Evolutionary conservation across 495 filamentous ascomycete species (phyloP), one percentile per base, ranked within the genome.

Genomic region (Collariella sp.): DNA sequence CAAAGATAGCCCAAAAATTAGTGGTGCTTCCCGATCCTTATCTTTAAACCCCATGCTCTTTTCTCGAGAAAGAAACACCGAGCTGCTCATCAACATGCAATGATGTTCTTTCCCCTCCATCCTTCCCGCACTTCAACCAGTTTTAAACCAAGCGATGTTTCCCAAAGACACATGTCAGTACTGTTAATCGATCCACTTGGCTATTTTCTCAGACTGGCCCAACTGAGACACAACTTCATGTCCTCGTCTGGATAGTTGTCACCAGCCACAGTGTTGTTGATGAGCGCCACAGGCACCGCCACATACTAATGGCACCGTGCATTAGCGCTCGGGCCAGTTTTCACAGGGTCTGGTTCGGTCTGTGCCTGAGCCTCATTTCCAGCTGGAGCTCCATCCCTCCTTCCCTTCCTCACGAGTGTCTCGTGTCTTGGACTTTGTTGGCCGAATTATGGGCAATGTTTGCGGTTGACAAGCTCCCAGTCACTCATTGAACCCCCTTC

Each of bases 401-500:
- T 23, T 47, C 50, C n/a, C 53, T 51, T 42, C 54, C 38, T 33
- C 42, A 24, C 49, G 31, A 56, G 56, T 53, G 50, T 23, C 47
- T 56, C 57, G 36, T 46, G 46, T 40, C 58, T 59, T 55, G 47
- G 44, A 34, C 38, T 53, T 56, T n/a, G n/a, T 29, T 50, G 60
- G 60, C 52, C 58, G 20, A 58, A 65, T 63, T 58, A 62, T 67
- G 65, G 65, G 58, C 60, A 49, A 55, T 58, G 60, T 57, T 61
- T 65, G 60, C 43, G 58, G 62, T 65, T 63, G 65, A 67, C 65
- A 56, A 67, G 57, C 65, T 67, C 65, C 52, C 48, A 65, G 65
- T 63, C 65, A 52, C 39, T 67, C 65, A 50, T 65, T 67, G 58
- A 53, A 50, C 19, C 54, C 20, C 22, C 22, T 16, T 23, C 1